Evolutionary conservation across 352 stramenopile genomes (phyloP).

Genomic region (Globisporangium echinulatum): DNA sequence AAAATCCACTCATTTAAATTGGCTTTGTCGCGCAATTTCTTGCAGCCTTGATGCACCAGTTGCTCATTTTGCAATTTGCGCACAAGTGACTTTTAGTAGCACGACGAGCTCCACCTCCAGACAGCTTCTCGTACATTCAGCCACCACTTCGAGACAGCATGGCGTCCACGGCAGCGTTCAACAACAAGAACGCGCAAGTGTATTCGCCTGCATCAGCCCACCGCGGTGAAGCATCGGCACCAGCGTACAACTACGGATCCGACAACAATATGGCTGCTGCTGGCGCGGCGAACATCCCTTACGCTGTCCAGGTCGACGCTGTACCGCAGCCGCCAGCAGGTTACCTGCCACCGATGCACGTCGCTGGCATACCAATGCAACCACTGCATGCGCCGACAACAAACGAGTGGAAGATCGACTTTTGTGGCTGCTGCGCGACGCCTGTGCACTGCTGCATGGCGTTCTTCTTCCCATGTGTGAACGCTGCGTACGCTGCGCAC

Average conservation of each 20-base stretch:
- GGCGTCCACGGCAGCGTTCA: constrained; percentile 1
- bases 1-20: too few species aligned
- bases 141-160: background rate
- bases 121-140: background rate
- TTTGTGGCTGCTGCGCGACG: constrained; percentile 20
- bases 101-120: background rate
- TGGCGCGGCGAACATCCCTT: background rate
- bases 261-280: background rate
- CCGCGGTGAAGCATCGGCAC: background rate
- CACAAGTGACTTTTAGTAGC: too few species aligned
- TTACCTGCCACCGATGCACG: background rate
- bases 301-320: constrained; percentile 6
- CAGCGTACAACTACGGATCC: background rate
- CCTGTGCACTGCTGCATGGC: constrained; percentile 19
- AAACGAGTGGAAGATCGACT: constrained; percentile 12
- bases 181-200: constrained; percentile 7
- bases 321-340: background rate
- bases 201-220: background rate
- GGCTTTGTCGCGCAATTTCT: too few species aligned
- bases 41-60: too few species aligned
- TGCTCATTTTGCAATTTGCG: too few species aligned
- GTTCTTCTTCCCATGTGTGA: constrained; percentile 21
- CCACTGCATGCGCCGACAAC: background rate
- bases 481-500: constrained; percentile 8
- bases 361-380: background rate